A percentile compares a stretch with the other conserved stretches of the same genome.
Evolutionary conservation across 1,139 yeast genomes (phyloP).

Genomic region (Candida sanyaensis): DNA sequence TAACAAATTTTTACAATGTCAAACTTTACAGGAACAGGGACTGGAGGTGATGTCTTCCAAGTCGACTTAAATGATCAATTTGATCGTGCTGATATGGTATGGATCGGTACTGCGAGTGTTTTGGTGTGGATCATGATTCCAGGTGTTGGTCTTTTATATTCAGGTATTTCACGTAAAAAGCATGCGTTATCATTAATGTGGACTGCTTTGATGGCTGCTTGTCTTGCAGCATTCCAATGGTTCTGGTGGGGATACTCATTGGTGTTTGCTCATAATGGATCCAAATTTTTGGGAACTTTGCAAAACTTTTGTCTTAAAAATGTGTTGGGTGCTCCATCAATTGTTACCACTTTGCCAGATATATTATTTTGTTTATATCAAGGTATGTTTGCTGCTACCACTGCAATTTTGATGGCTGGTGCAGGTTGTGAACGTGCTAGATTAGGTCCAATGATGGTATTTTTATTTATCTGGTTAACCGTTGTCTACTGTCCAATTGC

Average conservation of each 20-base stretch:
- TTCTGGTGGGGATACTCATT: conserved; percentile 96
- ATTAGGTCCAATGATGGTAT: conserved; percentile 93
- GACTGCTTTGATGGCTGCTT: conserved; percentile 91
- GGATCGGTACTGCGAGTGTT: conserved; percentile 77
- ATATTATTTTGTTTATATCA: conserved; percentile 87
- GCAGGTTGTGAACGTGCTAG: conserved; percentile 99
- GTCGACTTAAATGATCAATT: conserved; percentile 75
- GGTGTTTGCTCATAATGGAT: conserved; percentile 73
- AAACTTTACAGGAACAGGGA: conserved; percentile 51
- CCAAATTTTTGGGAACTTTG: conserved; percentile 76
- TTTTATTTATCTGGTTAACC: conserved; percentile 92
- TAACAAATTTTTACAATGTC: conserved; percentile 11
- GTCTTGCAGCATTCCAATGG: conserved; percentile 89
- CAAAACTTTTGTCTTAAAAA: conserved; percentile 76
- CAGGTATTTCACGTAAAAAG: conserved; percentile 89
- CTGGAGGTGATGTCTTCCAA: conserved; percentile 80
- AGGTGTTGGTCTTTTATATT: conserved; percentile 87
- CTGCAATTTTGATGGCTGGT: conserved; percentile 92
- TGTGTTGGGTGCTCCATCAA: conserved; percentile 79
- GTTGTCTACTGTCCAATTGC: conserved; percentile 94
- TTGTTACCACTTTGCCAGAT: conserved; percentile 74
- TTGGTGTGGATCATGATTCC: conserved; percentile 95
- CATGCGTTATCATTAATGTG: conserved; percentile 88
- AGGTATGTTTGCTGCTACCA: conserved; percentile 93
- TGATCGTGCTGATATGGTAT: conserved; percentile 79